These are phyloP conservation scores for Thinopyrum elongatum DNA, from an alignment of 176 grass and related monocot genomes.

Conservation along the genomic window DNA sequence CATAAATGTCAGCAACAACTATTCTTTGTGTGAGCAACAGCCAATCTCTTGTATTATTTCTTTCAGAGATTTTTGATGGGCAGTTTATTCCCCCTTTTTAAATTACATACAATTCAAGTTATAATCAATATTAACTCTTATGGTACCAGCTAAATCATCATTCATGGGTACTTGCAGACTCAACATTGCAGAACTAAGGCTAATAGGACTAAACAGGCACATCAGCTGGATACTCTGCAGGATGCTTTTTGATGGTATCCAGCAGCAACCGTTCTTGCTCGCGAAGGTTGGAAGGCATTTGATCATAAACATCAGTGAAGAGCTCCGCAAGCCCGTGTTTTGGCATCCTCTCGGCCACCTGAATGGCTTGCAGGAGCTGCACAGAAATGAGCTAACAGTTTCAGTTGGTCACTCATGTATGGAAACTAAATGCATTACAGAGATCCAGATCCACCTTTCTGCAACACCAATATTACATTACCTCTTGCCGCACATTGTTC, in stretches of 20 bases:
- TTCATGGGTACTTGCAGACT: constrained; percentile 18
- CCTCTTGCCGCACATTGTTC: constrained; percentile 71
- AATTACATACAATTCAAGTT: background rate
- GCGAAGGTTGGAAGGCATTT: constrained; percentile 66
- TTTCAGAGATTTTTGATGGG: constrained; percentile 11
- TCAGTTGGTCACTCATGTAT: constrained; percentile 3
- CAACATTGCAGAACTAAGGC: background rate
- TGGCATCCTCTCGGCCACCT: constrained; percentile 72
- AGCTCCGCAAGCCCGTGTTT: constrained; percentile 69
- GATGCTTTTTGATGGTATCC: constrained; percentile 70
- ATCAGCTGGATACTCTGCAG: constrained; percentile 71
- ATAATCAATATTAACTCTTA: constrained; percentile 16
- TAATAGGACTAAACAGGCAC: constrained; percentile 54
- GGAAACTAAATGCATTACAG: background rate
- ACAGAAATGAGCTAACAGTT: constrained; percentile 5
- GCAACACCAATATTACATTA: constrained; percentile 44
- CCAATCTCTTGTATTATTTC: background rate
- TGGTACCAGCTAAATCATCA: constrained; percentile 19
- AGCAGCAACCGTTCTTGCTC: constrained; percentile 71
- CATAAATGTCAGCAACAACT: background rate
- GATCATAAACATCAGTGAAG: constrained; percentile 88
- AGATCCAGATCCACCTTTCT: background rate
- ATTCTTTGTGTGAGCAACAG: background rate
- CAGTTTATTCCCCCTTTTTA: background rate
- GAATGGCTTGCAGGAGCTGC: constrained; percentile 86